phyloP scores from a whole-genome alignment of 768 basidiomycete species.

The Guyanaporus albipodus region DNA sequence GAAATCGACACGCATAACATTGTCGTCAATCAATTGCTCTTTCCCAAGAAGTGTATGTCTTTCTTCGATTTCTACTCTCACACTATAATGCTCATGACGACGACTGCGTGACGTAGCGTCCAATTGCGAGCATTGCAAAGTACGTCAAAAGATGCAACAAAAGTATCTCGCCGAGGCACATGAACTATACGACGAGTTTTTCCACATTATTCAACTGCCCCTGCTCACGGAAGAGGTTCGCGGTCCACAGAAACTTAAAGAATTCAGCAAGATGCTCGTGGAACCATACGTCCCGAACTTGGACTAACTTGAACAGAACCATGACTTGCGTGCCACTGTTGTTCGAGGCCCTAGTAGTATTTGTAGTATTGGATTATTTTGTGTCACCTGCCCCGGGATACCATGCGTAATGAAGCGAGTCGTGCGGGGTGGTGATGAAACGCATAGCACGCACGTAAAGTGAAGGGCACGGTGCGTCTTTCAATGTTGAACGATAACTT shows the following conservation, averaged over 20 bases:
- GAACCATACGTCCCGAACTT: slow-evolving; percentile 62
- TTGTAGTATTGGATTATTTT: slow-evolving; percentile 9
- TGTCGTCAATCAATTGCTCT: slow-evolving; percentile 95
- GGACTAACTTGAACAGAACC: too few relatives aligned
- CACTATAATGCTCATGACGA: not conserved
- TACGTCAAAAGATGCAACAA: slow-evolving; percentile 96
- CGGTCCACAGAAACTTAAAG: slow-evolving; percentile 88
- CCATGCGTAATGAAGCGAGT: slow-evolving; percentile 2
- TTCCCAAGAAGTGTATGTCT: slow-evolving; percentile 79
- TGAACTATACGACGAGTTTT: slow-evolving; percentile 96
- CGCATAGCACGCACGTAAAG: too few relatives aligned
- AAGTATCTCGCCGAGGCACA: slow-evolving; percentile 96
- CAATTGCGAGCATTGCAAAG: slow-evolving; percentile 92
- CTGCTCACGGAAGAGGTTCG: slow-evolving; percentile 95
- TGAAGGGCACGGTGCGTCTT: too few relatives aligned
- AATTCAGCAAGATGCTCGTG: slow-evolving; percentile 91
- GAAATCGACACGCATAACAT: slow-evolving; percentile 99
- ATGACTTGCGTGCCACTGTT: too few relatives aligned
- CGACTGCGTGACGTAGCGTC: slow-evolving; percentile 49
- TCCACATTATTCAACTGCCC: slow-evolving; percentile 93
- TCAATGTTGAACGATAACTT: too few relatives aligned
- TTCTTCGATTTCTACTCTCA: not conserved
- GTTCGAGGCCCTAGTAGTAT: not conserved
- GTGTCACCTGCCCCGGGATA: slow-evolving; percentile 8
- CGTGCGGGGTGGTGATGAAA: not conserved